Conservation (phyloP, 805 yeast species). For the Middelhovenomyces tepae region DNA sequence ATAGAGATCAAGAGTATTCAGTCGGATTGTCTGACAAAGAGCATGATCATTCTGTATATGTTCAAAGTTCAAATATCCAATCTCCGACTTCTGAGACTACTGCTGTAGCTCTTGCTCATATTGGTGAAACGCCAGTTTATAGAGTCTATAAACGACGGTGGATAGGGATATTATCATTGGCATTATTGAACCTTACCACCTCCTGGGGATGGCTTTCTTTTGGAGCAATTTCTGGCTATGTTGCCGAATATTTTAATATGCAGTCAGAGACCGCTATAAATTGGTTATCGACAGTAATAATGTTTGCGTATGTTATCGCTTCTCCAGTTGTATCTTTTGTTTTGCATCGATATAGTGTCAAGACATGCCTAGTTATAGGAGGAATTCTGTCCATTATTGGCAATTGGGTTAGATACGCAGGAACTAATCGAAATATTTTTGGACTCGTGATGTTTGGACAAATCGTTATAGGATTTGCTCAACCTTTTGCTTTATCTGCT, state of each 20-base stretch:
- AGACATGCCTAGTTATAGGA: conserved; percentile 17
- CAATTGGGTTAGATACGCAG: conserved; percentile 26
- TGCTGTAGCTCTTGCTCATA: too few relatives aligned
- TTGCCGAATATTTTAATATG: conserved; percentile 17
- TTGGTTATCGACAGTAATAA: conserved; percentile 27
- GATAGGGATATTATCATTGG: conserved; percentile 24
- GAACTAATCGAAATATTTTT: conserved; percentile 18
- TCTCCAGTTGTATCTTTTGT: conserved; percentile 22
- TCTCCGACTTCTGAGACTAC: too few relatives aligned
- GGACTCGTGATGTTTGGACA: conserved; percentile 28
- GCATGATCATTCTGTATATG: too few relatives aligned
- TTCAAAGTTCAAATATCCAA: too few relatives aligned
- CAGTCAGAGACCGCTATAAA: conserved; percentile 22
- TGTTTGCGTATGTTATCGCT: conserved; percentile 22
- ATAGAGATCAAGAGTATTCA: too few relatives aligned
- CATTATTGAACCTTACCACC: conserved; percentile 22
- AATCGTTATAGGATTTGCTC: conserved; percentile 27
- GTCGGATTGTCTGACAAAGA: too few relatives aligned
- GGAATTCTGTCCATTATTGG: conserved; percentile 23
- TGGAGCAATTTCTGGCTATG: conserved; percentile 23
- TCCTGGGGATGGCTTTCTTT: conserved; percentile 30
- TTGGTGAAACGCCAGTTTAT: too few relatives aligned
- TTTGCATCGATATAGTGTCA: conserved; percentile 19
- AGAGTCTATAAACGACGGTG: conserved; percentile 25
- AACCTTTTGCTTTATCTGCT: conserved; percentile 26